phyloP scores from a whole-genome alignment of 106 monocot genomes.

The Apostasia shenzhenica region DNA sequence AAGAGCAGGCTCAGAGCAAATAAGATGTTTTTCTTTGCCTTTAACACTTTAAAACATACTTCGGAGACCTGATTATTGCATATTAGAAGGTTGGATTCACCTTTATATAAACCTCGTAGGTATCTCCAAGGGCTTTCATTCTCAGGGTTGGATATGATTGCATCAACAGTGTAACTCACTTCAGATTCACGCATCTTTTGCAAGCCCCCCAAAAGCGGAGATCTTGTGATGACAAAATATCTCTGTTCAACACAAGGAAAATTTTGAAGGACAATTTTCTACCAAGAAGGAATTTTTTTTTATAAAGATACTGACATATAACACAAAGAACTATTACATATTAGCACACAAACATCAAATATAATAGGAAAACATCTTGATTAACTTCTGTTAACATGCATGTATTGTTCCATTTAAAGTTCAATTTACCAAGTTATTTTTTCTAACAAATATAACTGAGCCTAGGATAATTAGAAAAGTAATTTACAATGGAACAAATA shows the following conservation, averaged over 20 bases:
- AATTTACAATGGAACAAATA: too few species aligned
- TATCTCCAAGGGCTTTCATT: constrained; percentile 99
- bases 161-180: constrained; percentile 38
- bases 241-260: constrained; percentile 37
- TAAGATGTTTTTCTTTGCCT: constrained; percentile 12
- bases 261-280: too few species aligned
- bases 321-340: too few species aligned
- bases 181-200: constrained; percentile 69
- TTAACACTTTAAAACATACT: constrained; percentile 60
- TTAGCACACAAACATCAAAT: too few species aligned
- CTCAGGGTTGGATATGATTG: constrained; percentile 64
- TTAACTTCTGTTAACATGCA: too few species aligned
- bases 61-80: constrained; percentile 36
- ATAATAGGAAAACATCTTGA: too few species aligned
- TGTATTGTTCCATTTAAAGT: too few species aligned
- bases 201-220: constrained; percentile 71
- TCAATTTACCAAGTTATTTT: too few species aligned
- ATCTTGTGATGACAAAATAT: constrained; percentile 84
- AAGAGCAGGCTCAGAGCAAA: constrained; percentile 68
- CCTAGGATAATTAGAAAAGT: too few species aligned
- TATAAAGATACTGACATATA: too few species aligned
- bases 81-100: constrained; percentile 34
- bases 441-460: too few species aligned
- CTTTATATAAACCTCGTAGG: constrained; percentile 77
- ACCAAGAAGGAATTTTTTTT: too few species aligned